These are phyloP conservation scores for Ceratocystis destructans DNA, from an alignment of 2,329 filamentous ascomycete genomes.

Conservation along the genomic window DNA sequence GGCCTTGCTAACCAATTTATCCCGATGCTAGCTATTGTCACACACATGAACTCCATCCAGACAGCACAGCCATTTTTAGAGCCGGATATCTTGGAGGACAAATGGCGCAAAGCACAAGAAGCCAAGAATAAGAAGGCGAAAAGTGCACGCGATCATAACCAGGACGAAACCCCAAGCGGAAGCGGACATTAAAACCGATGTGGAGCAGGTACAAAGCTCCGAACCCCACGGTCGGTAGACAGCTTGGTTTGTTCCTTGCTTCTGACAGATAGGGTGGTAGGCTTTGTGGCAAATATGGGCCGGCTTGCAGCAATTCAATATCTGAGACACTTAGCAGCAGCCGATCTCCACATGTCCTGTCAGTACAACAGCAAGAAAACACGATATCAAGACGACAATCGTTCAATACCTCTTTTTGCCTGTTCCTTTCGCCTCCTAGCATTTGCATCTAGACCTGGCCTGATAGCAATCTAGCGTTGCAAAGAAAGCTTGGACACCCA, in stretches of 20 bases:
- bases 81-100: slow-evolving; percentile 22
- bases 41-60: neutral
- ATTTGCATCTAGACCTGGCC: neutral
- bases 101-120: slow-evolving; percentile 19
- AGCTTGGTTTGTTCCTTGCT: too few relatives aligned
- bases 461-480: neutral
- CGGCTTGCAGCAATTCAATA: neutral
- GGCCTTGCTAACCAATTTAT: neutral
- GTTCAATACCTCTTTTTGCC: neutral
- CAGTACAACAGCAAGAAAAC: too few relatives aligned
- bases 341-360: neutral
- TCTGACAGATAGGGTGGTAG: too few relatives aligned
- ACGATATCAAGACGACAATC: too few relatives aligned
- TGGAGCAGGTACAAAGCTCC: too few relatives aligned
- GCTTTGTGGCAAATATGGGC: too few relatives aligned
- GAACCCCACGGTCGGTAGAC: too few relatives aligned
- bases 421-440: neutral
- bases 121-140: neutral
- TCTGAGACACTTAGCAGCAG: neutral
- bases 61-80: slow-evolving; percentile 28
- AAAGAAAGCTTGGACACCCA: neutral
- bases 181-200: neutral
- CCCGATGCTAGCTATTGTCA: neutral
- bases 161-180: neutral
- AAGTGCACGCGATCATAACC: neutral